These are phyloP conservation scores for Boechera retrofracta DNA, from an alignment of 345 rosid species.

Conservation along the genomic window DNA sequence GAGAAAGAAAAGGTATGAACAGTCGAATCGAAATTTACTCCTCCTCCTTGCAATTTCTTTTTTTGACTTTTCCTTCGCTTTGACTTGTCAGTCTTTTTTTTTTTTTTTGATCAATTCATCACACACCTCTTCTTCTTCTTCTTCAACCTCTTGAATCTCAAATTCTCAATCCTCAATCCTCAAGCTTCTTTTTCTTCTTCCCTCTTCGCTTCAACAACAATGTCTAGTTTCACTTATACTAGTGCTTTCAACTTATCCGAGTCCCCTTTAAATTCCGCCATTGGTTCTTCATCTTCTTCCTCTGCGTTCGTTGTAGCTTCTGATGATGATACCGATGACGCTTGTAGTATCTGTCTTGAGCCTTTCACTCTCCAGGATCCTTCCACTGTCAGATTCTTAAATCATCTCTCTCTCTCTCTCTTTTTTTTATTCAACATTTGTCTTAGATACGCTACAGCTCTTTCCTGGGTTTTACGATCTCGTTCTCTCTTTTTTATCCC, in stretches of 20 bases:
- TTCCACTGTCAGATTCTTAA: constrained; percentile 55
- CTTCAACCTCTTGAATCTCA: constrained; percentile 16
- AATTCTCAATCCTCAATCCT: constrained; percentile 9
- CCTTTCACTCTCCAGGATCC: constrained; percentile 72
- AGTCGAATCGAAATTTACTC: constrained; percentile 42
- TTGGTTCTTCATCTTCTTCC: constrained; percentile 45
- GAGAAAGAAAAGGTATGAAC: constrained; percentile 32
- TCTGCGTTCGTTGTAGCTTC: constrained; percentile 41
- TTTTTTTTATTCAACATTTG: neutral
- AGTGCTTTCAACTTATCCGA: constrained; percentile 43
- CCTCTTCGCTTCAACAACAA: constrained; percentile 30
- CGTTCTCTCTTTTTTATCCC: neutral
- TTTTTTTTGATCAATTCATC: neutral
- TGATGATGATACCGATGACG: constrained; percentile 65
- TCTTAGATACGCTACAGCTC: neutral
- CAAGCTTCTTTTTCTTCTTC: constrained; percentile 1
- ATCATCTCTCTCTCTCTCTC: neutral
- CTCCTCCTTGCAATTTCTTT: constrained; percentile 26
- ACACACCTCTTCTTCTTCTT: constrained; percentile 25
- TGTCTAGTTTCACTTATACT: constrained; percentile 51
- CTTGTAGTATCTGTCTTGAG: constrained; percentile 92
- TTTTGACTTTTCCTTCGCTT: constrained; percentile 48
- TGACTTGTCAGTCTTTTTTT: constrained; percentile 48
- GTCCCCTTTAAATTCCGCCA: constrained; percentile 30
- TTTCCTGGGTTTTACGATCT: constrained; percentile 19